These are phyloP conservation scores for Vaccinium corymbosum DNA, from an alignment of 148 eudicot species.

Conservation along the genomic window DNA sequence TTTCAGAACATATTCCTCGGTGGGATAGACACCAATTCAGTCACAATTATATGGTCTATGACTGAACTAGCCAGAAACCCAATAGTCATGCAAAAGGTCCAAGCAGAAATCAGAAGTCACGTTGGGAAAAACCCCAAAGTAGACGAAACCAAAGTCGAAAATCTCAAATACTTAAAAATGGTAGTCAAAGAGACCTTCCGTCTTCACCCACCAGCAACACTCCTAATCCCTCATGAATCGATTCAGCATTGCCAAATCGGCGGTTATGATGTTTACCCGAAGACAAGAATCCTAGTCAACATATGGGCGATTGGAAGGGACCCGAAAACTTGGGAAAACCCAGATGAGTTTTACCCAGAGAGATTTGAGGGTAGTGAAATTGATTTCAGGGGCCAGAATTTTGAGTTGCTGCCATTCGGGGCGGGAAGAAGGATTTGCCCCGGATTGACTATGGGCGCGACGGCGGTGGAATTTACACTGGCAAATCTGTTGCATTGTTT, in stretches of 20 bases:
- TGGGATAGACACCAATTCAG: background rate
- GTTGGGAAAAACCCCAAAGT: background rate
- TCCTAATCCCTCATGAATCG: background rate
- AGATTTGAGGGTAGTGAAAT: background rate
- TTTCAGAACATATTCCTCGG: background rate
- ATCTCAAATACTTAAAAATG: background rate
- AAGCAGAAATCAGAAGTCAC: background rate
- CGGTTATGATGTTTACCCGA: background rate
- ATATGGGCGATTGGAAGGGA: background rate
- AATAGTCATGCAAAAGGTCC: constrained; percentile 1
- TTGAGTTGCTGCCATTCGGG: constrained; percentile 12
- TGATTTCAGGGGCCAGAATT: background rate
- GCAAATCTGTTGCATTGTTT: constrained; percentile 6
- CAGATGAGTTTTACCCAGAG: background rate
- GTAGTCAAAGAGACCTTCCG: constrained; percentile 1
- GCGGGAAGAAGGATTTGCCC: constrained; percentile 6
- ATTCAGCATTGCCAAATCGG: background rate
- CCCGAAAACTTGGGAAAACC: background rate
- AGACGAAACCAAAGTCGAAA: background rate
- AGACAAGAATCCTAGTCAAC: background rate
- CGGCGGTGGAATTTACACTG: background rate
- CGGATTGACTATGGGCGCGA: background rate
- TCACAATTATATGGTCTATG: background rate
- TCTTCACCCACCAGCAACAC: background rate
- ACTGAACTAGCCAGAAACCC: background rate